These are phyloP conservation scores for Stephanodiscus triporus DNA, from an alignment of 108 stramenopile species.

Conservation along the genomic window DNA sequence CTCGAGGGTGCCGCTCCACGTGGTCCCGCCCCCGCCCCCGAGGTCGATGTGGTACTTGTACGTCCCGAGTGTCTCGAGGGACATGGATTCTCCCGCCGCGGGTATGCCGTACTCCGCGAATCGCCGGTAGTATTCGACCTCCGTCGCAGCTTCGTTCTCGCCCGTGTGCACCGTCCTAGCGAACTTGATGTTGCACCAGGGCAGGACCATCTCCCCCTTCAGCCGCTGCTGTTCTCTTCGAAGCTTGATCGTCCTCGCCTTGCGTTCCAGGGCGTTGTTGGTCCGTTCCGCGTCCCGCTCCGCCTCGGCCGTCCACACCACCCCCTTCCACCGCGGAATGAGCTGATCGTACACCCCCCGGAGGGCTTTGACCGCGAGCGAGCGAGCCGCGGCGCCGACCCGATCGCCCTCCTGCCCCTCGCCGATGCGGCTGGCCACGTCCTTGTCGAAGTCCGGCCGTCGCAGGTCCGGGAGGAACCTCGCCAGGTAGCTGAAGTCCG, in stretches of 20 bases:
- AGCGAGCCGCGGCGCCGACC: background rate
- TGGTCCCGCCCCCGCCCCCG: constrained; percentile 60
- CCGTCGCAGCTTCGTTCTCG: constrained; percentile 19
- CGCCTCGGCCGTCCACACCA: constrained; percentile 42
- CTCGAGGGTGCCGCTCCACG: constrained; percentile 54
- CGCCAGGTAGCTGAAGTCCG: constrained; percentile 40
- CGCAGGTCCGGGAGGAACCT: constrained; percentile 27
- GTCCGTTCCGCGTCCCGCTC: constrained; percentile 23
- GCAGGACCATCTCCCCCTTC: constrained; percentile 2
- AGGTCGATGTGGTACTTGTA: constrained; percentile 62
- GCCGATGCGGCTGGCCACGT: constrained; percentile 14
- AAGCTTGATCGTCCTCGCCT: background rate
- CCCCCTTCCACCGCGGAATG: constrained; percentile 49
- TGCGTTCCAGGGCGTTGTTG: too few species aligned
- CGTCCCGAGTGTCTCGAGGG: constrained; percentile 19
- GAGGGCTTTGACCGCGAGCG: background rate
- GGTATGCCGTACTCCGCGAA: constrained; percentile 31
- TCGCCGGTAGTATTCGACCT: constrained; percentile 1
- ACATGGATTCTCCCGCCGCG: constrained; percentile 32
- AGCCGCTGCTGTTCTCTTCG: background rate
- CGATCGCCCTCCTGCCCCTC: background rate
- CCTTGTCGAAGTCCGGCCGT: constrained; percentile 21
- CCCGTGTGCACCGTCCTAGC: constrained; percentile 33
- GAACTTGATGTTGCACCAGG: constrained; percentile 65
- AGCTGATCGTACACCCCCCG: constrained; percentile 34